Base-by-base conservation (phyloP, 352 stramenopile genomes). In the Thraustochytrium sp. region DNA sequence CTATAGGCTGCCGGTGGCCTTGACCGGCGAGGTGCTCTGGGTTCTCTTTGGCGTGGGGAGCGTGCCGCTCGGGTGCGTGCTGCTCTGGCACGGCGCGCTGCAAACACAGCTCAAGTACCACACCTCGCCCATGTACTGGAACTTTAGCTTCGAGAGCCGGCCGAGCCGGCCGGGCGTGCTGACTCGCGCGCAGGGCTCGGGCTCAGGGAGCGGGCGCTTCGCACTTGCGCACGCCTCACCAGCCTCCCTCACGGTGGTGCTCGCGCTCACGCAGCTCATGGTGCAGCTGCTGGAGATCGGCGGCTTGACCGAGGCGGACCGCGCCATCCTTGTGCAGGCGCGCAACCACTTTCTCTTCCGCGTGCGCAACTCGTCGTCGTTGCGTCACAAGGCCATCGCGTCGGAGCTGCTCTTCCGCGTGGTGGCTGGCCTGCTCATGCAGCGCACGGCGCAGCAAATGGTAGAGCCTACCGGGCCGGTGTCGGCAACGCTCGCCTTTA, bases 311-410 rank as follows among this genome's bases (percentile, higher is more conserved):
- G 42, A 68, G n/a, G 34, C 42, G 18, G 68, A 80, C 26, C 68
- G 53, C 16, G 53, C 29, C 48, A 64, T 80, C 36, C 46, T 80
- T 18, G n/a, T 61, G 23, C 68, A 80, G 29, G 68, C 68, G 4
- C 68, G 68, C n/a, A 80, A 68, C n/a, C 68, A 80, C 38, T 80
- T 80, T 51, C 31, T 80, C 2, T 80, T 54, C n/a, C 46, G 68
- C 23, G 68, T 80, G 44, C 68, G 68, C 13, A 44, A 80, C 68
- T 54, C 31, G 18, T 44, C 31, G 18, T 80, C 68, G 9, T 23
- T 80, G 44, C 46, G 68, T 34, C 68, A 80, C 51, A 80, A 80
- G 40, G 68, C 68, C 34, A 80, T 80, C 48, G 68, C 68, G 18
- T 37, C 68, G 4, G 68, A 80, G 36, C 68, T 80, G 13, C 36